Evolutionary conservation across 1,139 yeast species (phyloP).

Genomic region (Protomyces gravidus): DNA sequence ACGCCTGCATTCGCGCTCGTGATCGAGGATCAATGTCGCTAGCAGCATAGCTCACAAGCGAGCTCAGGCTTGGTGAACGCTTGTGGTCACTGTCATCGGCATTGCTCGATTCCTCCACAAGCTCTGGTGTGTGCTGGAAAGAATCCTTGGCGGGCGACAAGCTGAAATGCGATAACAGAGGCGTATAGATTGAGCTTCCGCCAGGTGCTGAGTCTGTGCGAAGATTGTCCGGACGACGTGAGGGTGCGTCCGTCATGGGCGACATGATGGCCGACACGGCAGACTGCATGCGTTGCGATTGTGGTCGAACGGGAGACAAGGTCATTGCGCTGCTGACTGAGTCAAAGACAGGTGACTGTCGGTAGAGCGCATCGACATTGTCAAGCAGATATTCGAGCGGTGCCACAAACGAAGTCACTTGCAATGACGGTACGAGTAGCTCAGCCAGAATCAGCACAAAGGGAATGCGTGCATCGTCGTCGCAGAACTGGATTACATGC

Average conservation of each 20-base stretch:
- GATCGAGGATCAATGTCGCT: not conserved
- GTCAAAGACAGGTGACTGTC: not conserved
- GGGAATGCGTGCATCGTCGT: not conserved
- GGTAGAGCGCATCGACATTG: slow-evolving; percentile 6
- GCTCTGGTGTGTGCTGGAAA: slow-evolving; percentile 10
- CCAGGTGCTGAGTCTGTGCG: not conserved
- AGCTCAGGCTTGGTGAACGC: not conserved
- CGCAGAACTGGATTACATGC: slow-evolving; percentile 1
- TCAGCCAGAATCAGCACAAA: slow-evolving; percentile 2
- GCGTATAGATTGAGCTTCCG: not conserved
- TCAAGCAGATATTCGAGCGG: slow-evolving; percentile 9
- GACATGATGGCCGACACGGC: not conserved
- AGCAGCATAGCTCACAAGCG: not conserved
- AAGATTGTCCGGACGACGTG: not conserved
- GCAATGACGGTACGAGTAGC: not conserved
- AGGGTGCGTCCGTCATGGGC: not conserved
- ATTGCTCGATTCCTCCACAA: slow-evolving; percentile 12
- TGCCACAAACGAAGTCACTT: slow-evolving; percentile 7
- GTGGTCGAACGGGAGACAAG: not conserved
- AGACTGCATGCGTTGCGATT: not conserved
- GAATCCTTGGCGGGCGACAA: slow-evolving; percentile 14
- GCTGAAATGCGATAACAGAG: not conserved
- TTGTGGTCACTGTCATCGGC: slow-evolving; percentile 11
- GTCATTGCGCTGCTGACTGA: not conserved
- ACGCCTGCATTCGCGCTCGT: not conserved